Conservation (phyloP, 371 early-diverging fungal genomes). For the Zychaea mexicana region DNA sequence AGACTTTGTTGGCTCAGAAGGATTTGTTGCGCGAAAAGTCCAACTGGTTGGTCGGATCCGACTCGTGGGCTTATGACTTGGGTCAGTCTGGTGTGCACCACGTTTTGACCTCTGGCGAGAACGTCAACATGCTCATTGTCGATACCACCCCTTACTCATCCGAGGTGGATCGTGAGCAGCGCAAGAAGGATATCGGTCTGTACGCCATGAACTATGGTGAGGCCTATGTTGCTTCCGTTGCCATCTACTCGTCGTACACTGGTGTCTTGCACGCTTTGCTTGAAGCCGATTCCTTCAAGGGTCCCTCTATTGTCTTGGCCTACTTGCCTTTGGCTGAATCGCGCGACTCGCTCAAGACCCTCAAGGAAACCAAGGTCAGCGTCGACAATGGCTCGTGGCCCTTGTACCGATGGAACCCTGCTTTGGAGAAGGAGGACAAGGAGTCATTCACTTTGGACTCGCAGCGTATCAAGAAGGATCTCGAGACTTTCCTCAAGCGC, state of each 20-base stretch:
- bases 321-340: conserved; percentile 61
- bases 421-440: conserved; percentile 56
- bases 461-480: conserved; percentile 79
- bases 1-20: conserved; percentile 36
- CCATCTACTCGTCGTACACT: conserved; percentile 83
- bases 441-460: conserved; percentile 84
- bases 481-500: conserved; percentile 80
- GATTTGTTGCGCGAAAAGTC: conserved; percentile 60
- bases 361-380: conserved; percentile 88
- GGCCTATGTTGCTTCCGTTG: conserved; percentile 89
- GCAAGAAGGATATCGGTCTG: conserved; percentile 93
- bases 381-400: conserved; percentile 94
- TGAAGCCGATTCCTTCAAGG: conserved; percentile 90
- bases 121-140: conserved; percentile 88
- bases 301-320: conserved; percentile 88
- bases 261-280: conserved; percentile 84
- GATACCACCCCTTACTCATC: conserved; percentile 80
- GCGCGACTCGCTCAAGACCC: conserved; percentile 63
- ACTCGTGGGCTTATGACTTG: conserved; percentile 85
- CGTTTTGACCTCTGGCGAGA: conserved; percentile 79
- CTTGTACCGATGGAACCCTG: conserved; percentile 92
- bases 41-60: conserved; percentile 89
- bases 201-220: conserved; percentile 93
- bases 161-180: conserved; percentile 56
- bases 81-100: conserved; percentile 90